These are phyloP conservation scores for Phytophthora cactorum DNA, from an alignment of 352 stramenopile species.

Conservation along the genomic window DNA sequence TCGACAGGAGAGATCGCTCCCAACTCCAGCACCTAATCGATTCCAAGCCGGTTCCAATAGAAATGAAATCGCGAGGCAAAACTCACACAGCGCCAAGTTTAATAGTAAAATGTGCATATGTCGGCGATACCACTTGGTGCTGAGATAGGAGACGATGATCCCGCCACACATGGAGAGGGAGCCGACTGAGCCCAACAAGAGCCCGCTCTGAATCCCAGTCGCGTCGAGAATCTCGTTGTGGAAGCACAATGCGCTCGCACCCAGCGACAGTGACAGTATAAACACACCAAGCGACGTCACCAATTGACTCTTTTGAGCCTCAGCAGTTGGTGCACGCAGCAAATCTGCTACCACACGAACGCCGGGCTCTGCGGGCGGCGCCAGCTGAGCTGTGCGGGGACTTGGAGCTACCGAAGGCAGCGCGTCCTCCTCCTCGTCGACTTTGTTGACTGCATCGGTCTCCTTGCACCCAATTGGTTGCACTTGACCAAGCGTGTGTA, in stretches of 20 bases:
- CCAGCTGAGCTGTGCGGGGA: neutral
- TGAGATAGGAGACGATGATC: constrained; percentile 56
- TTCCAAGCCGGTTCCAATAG: constrained; percentile 73
- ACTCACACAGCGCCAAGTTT: constrained; percentile 69
- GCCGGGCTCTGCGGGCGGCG: constrained; percentile 18
- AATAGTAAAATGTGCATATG: constrained; percentile 79
- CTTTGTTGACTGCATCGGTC: neutral
- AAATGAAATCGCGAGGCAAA: constrained; percentile 71
- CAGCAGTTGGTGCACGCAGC: constrained; percentile 25
- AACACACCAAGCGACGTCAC: constrained; percentile 47
- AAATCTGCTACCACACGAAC: constrained; percentile 27
- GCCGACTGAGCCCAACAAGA: constrained; percentile 66
- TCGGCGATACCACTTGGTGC: constrained; percentile 60
- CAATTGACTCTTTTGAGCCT: constrained; percentile 42
- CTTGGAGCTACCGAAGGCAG: constrained; percentile 9
- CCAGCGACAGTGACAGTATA: constrained; percentile 53
- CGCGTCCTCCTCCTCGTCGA: neutral
- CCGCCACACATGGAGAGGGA: constrained; percentile 66
- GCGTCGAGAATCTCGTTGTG: constrained; percentile 46
- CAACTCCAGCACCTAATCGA: constrained; percentile 42
- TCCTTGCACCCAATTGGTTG: neutral
- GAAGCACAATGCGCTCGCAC: constrained; percentile 49
- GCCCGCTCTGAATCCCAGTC: constrained; percentile 63
- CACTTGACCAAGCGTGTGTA: neutral
- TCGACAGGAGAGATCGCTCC: constrained; percentile 45